Percentiles rank a stretch among this genome's conserved stretches.
phyloP scores from a whole-genome alignment of 805 yeast species.

The Candida sakaeoensis region DNA sequence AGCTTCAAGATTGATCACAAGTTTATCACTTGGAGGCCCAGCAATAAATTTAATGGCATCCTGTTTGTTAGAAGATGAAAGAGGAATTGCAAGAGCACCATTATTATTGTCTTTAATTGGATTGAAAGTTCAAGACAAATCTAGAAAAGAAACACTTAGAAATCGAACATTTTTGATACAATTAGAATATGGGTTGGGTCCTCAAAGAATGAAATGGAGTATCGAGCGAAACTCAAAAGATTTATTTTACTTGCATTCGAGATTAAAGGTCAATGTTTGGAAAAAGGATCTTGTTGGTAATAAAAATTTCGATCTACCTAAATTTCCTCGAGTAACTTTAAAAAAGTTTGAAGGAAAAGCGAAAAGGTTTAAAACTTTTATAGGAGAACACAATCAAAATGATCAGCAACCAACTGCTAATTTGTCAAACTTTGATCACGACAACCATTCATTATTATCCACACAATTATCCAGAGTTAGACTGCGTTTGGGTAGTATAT shows the following conservation, averaged over 20 bases:
- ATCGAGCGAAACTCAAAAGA: conserved; percentile 71
- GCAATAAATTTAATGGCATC: conserved; percentile 74
- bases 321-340: conserved; percentile 40
- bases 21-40: conserved; percentile 65
- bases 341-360: conserved; percentile 8
- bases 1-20: conserved; percentile 30
- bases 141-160: conserved; percentile 36
- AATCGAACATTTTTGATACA: conserved; percentile 58
- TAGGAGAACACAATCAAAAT: not conserved
- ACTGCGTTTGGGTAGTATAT: conserved; percentile 25
- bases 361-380: not conserved
- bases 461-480: conserved; percentile 18
- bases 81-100: conserved; percentile 77
- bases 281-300: conserved; percentile 28
- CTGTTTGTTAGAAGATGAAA: conserved; percentile 71
- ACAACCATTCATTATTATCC: conserved; percentile 16
- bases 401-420: not conserved
- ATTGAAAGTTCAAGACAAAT: conserved; percentile 53
- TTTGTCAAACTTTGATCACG: too few relatives aligned
- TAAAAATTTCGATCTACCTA: conserved; percentile 42
- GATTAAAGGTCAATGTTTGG: conserved; percentile 50
- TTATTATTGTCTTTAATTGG: conserved; percentile 70
- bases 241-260: conserved; percentile 64
- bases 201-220: conserved; percentile 74
- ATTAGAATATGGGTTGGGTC: conserved; percentile 87